Conservation (phyloP, 768 basidiomycete species). For the Epithele typhae region DNA sequence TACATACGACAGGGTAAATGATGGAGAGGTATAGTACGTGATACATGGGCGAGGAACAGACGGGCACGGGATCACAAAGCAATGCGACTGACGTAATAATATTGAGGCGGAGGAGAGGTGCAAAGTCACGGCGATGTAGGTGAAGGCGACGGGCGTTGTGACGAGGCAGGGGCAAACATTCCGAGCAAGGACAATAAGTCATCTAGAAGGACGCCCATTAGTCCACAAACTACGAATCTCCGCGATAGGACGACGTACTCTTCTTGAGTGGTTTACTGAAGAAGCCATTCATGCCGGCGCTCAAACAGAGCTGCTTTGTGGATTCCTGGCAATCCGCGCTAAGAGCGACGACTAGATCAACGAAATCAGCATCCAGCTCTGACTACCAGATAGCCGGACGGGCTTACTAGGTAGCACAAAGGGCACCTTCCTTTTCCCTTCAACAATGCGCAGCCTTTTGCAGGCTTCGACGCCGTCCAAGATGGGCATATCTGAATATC, state of each 20-base stretch:
- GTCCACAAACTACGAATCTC: too few relatives aligned
- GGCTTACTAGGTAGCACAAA: slow-evolving; percentile 52
- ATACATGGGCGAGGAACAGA: too few relatives aligned
- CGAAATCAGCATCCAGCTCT: neutral
- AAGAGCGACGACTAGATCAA: slow-evolving; percentile 56
- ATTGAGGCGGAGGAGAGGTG: too few relatives aligned
- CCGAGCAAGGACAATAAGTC: slow-evolving; percentile 51
- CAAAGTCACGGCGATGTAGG: slow-evolving; percentile 7
- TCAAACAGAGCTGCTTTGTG: slow-evolving; percentile 70
- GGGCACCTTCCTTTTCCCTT: slow-evolving; percentile 49
- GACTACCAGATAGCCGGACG: too few relatives aligned
- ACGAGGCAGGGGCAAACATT: slow-evolving; percentile 39
- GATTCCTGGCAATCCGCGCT: slow-evolving; percentile 78
- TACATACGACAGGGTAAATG: too few relatives aligned
- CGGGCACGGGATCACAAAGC: too few relatives aligned
- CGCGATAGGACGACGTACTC: slow-evolving; percentile 35
- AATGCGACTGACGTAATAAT: too few relatives aligned
- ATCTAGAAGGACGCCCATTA: too few relatives aligned
- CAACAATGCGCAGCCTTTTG: slow-evolving; percentile 56
- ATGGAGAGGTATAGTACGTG: too few relatives aligned
- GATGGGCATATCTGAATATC: slow-evolving; percentile 64
- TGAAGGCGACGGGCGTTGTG: slow-evolving; percentile 9
- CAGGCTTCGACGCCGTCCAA: slow-evolving; percentile 76
- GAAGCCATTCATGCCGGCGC: slow-evolving; percentile 75
- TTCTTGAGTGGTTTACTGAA: slow-evolving; percentile 70